phyloP scores from a whole-genome alignment of 1,284 basidiomycete genomes.

The Somion occarium region DNA sequence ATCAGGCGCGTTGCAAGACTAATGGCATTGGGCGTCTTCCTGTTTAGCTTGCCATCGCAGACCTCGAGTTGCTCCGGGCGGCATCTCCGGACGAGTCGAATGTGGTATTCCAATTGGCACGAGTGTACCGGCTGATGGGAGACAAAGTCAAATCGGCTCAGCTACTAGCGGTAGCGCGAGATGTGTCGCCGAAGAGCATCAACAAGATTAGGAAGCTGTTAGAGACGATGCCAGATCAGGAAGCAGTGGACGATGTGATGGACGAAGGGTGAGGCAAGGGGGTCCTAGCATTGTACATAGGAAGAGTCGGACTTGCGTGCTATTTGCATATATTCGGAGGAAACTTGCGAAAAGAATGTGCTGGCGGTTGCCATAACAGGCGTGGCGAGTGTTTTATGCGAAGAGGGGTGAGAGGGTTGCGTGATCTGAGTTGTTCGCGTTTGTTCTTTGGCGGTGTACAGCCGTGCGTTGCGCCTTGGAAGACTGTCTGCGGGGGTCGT shows the following conservation, averaged over 20 bases:
- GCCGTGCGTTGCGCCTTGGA: neutral
- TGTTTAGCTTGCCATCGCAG: slow-evolving; percentile 68
- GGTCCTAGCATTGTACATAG: slow-evolving; percentile 2
- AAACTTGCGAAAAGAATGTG: neutral
- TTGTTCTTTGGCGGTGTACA: neutral
- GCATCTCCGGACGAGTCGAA: slow-evolving; percentile 90
- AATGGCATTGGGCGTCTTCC: slow-evolving; percentile 1
- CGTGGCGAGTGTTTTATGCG: neutral
- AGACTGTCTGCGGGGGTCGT: neutral
- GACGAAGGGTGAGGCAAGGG: slow-evolving; percentile 52
- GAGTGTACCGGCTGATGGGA: slow-evolving; percentile 78
- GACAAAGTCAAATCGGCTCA: slow-evolving; percentile 76
- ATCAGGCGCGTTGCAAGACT: slow-evolving; percentile 11
- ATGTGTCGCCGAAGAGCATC: slow-evolving; percentile 75
- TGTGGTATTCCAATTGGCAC: slow-evolving; percentile 92
- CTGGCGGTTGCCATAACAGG: neutral
- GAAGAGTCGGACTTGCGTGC: slow-evolving; percentile 5
- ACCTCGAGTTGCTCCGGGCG: slow-evolving; percentile 74
- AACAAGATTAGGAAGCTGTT: slow-evolving; percentile 75
- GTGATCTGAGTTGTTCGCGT: neutral
- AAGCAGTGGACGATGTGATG: slow-evolving; percentile 60
- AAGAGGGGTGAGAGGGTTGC: neutral
- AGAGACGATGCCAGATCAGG: slow-evolving; percentile 64
- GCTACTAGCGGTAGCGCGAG: slow-evolving; percentile 82
- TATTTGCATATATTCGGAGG: slow-evolving; percentile 1